Conservation (phyloP, 2,329 filamentous ascomycete species). For the Diaporthe sp. region DNA sequence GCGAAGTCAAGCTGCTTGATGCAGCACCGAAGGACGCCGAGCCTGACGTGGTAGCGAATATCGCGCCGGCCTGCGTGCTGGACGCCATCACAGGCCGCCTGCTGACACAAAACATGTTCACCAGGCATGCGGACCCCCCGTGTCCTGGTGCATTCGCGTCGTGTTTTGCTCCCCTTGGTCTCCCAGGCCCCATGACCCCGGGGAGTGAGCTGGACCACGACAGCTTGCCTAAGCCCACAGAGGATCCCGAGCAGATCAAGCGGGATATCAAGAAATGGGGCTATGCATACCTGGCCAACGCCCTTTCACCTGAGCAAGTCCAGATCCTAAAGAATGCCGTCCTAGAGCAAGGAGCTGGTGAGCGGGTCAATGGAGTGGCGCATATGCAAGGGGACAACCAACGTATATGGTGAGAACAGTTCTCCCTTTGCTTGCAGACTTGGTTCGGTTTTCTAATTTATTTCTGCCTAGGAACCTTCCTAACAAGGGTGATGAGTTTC, state of each 20-base stretch:
- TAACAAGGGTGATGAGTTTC: constrained; percentile 30
- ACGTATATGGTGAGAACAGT: constrained; percentile 11
- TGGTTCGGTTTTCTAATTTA: not conserved
- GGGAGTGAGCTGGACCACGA: not conserved
- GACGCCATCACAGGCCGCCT: constrained; percentile 13
- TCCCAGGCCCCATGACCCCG: not conserved
- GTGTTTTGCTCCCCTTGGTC: constrained; percentile 17
- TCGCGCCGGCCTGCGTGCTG: constrained; percentile 1
- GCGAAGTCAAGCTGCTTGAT: constrained; percentile 26
- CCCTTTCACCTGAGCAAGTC: constrained; percentile 5
- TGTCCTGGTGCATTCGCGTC: constrained; percentile 20
- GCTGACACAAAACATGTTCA: constrained; percentile 16
- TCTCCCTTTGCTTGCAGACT: not conserved
- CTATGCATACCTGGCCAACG: constrained; percentile 17
- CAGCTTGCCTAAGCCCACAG: constrained; percentile 17
- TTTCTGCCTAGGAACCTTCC: constrained; percentile 1
- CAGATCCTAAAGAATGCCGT: not conserved
- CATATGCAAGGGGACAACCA: constrained; percentile 24
- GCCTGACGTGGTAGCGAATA: constrained; percentile 17
- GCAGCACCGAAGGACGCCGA: not conserved
- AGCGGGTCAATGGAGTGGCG: constrained; percentile 13
- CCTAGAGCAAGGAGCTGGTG: constrained; percentile 15
- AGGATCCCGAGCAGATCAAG: constrained; percentile 22
- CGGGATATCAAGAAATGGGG: constrained; percentile 20
- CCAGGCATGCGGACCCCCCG: constrained; percentile 6